Percentiles rank a stretch among this genome's conserved stretches.
Evolutionary conservation across 2,329 filamentous ascomycete genomes (phyloP).

Genomic region (Aspergillus aculeatus): DNA sequence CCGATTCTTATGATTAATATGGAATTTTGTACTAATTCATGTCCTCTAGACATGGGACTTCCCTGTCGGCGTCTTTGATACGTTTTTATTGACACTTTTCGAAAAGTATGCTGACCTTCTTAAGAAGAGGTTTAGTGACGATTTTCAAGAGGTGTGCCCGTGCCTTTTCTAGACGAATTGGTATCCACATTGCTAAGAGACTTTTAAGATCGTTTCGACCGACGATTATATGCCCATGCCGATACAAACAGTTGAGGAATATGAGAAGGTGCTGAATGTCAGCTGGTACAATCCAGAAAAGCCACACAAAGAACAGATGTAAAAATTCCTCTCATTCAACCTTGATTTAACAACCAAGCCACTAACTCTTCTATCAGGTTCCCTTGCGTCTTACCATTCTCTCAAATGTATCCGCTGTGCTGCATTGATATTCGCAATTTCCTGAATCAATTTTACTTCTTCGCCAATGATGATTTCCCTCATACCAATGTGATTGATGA

Average conservation of each 20-base stretch:
- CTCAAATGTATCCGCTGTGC: slow-evolving; percentile 97
- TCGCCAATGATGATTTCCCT: slow-evolving; percentile 93
- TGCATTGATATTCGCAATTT: slow-evolving; percentile 99
- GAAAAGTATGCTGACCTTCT: slow-evolving; percentile 90
- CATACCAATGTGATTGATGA: slow-evolving; percentile 88
- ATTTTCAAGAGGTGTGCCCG: slow-evolving; percentile 77
- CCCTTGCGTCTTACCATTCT: slow-evolving; percentile 94
- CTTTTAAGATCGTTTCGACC: slow-evolving; percentile 65
- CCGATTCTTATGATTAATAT: slow-evolving; percentile 5
- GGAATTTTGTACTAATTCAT: not conserved
- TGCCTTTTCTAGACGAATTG: not conserved
- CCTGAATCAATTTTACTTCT: slow-evolving; percentile 96
- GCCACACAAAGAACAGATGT: slow-evolving; percentile 70
- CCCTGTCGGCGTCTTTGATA: slow-evolving; percentile 75
- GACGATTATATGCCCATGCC: slow-evolving; percentile 99
- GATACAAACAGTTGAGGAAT: slow-evolving; percentile 85
- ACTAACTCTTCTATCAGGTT: slow-evolving; percentile 56
- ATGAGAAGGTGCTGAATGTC: slow-evolving; percentile 91
- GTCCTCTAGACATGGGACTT: slow-evolving; percentile 76
- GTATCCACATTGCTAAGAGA: slow-evolving; percentile 11
- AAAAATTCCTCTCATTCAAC: slow-evolving; percentile 33
- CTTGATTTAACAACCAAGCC: not conserved
- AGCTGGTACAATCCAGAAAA: slow-evolving; percentile 94
- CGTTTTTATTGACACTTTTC: slow-evolving; percentile 83
- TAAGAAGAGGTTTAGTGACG: slow-evolving; percentile 87